Evolutionary conservation across 1,139 yeast genomes (phyloP).

Genomic region (Yarrowia galli): DNA sequence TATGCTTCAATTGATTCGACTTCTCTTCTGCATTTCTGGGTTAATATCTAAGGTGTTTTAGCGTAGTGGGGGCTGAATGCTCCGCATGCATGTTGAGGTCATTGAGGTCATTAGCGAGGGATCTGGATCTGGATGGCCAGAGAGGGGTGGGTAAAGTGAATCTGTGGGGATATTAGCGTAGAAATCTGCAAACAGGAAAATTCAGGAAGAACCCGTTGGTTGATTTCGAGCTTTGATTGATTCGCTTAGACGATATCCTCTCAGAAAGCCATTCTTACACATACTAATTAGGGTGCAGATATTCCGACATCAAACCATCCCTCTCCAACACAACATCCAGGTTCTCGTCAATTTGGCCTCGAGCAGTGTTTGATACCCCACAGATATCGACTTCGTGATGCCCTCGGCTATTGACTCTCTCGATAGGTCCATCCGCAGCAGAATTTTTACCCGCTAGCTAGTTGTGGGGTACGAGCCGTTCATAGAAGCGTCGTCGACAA

Average conservation of each 20-base stretch:
- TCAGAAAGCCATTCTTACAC: background rate
- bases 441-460: background rate
- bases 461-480: slow-evolving; percentile 16
- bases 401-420: background rate
- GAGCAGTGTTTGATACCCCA: background rate
- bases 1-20: too few species aligned
- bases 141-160: background rate
- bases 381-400: background rate
- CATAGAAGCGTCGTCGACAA: background rate
- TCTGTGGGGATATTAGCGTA: background rate
- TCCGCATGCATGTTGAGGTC: background rate
- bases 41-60: too few species aligned
- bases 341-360: background rate
- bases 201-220: too few species aligned
- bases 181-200: background rate
- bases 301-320: background rate
- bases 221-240: background rate
- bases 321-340: background rate
- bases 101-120: background rate
- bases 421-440: background rate
- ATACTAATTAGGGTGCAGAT: background rate
- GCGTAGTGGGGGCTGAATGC: background rate
- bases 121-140: background rate
- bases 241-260: too few species aligned
- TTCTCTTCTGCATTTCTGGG: too few species aligned